phyloP scores from a whole-genome alignment of 495 filamentous ascomycete genomes.

The Aspergillus heteromorphus region DNA sequence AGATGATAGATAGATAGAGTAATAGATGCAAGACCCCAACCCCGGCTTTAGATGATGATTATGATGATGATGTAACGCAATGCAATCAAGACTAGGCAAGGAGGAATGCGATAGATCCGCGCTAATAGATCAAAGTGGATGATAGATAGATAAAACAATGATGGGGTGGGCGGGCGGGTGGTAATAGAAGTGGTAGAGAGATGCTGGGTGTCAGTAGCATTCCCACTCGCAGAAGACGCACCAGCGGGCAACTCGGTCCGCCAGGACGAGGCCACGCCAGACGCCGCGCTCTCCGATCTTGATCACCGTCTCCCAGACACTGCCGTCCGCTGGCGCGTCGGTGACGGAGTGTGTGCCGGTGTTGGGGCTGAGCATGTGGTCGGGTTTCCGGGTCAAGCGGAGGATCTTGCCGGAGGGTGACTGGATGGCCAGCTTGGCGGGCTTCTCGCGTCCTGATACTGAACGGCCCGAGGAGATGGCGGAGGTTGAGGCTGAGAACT shows the following conservation, averaged over 20 bases:
- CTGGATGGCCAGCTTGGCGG: slow-evolving; percentile 93
- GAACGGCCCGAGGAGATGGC: slow-evolving; percentile 53
- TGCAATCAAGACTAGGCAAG: background rate
- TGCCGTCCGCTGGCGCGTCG: slow-evolving; percentile 64
- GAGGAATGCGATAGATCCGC: background rate
- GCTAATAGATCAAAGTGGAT: background rate
- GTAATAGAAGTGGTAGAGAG: background rate
- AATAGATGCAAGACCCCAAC: background rate
- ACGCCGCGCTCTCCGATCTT: slow-evolving; percentile 88
- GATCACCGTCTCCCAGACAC: slow-evolving; percentile 95
- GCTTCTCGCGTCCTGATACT: slow-evolving; percentile 59
- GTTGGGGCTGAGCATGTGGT: slow-evolving; percentile 52
- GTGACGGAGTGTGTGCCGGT: slow-evolving; percentile 36
- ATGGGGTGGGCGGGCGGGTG: background rate
- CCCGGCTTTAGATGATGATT: background rate
- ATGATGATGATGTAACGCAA: background rate
- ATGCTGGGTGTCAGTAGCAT: slow-evolving; percentile 37
- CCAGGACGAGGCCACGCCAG: slow-evolving; percentile 91
- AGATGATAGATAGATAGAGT: background rate
- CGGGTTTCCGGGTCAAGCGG: slow-evolving; percentile 81
- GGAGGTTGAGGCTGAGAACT: slow-evolving; percentile 43
- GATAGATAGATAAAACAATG: background rate
- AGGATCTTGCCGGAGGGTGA: slow-evolving; percentile 94
- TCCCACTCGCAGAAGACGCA: slow-evolving; percentile 99
- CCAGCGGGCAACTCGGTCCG: slow-evolving; percentile 93